Conservation (phyloP, 441 rosid species). For the Rhodomyrtus psidioides region DNA sequence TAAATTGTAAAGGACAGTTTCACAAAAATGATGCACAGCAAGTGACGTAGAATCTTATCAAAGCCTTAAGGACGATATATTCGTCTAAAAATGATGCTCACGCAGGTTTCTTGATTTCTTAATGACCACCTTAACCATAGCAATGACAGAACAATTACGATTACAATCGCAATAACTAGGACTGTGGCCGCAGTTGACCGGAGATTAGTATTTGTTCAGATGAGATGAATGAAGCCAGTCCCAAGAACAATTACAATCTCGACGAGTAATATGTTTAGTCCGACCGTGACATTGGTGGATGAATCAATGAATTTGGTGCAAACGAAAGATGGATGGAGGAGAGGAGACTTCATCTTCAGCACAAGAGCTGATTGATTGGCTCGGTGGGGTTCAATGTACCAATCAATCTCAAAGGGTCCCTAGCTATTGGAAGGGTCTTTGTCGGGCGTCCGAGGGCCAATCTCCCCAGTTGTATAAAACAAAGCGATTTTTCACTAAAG, state of each 20-base stretch:
- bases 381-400: not conserved
- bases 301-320: not conserved
- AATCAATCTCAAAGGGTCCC: accelerated
- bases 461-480: not conserved
- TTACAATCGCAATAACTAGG: not conserved
- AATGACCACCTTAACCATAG: not conserved
- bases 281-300: not conserved
- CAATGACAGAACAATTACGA: not conserved
- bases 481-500: not conserved
- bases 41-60: too few species aligned
- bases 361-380: not conserved
- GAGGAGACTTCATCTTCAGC: not conserved
- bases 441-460: not conserved
- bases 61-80: too few species aligned
- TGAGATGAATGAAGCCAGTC: not conserved
- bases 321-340: not conserved
- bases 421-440: not conserved
- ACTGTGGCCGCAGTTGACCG: not conserved
- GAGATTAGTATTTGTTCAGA: not conserved
- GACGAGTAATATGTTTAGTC: not conserved
- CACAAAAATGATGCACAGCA: too few species aligned
- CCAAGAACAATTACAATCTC: not conserved
- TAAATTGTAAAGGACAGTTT: too few species aligned
- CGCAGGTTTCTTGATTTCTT: not conserved
- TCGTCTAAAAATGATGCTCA: too few species aligned